Evolutionary conservation across 192 early-diverging fungal genomes (phyloP).

Genomic region (Umbelopsis vinacea): DNA sequence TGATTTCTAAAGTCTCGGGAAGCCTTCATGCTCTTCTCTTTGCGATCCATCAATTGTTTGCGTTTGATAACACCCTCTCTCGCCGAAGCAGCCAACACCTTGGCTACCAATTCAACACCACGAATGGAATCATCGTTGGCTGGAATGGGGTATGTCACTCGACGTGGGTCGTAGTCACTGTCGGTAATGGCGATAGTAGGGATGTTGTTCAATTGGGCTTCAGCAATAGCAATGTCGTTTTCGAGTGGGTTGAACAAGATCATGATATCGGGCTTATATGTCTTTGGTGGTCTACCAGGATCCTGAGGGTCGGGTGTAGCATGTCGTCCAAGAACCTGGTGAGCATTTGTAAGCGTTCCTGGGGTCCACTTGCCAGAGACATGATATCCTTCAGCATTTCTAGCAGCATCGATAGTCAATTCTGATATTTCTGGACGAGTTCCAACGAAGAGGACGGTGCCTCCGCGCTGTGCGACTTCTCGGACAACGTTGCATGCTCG

Average conservation of each 20-base stretch:
- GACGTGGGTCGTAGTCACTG: constrained; percentile 86
- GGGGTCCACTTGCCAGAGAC: constrained; percentile 81
- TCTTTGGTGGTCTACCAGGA: constrained; percentile 44
- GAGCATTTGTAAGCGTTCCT: constrained; percentile 86
- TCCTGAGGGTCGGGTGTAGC: constrained; percentile 49
- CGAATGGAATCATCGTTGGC: constrained; percentile 91
- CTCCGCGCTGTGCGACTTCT: constrained; percentile 74
- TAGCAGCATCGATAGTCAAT: constrained; percentile 79
- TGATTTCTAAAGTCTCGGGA: constrained; percentile 17
- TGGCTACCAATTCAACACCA: constrained; percentile 79
- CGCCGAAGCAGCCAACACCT: constrained; percentile 74
- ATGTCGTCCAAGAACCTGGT: constrained; percentile 68
- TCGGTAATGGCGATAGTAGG: constrained; percentile 92
- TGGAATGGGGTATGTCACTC: constrained; percentile 90
- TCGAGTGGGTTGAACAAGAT: constrained; percentile 85
- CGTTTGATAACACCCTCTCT: constrained; percentile 61
- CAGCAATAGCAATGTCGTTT: constrained; percentile 79
- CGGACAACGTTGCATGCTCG: constrained; percentile 77
- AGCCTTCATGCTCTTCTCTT: constrained; percentile 25
- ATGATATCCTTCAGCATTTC: constrained; percentile 76
- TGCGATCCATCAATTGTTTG: constrained; percentile 38
- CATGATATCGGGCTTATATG: constrained; percentile 80
- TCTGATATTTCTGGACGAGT: constrained; percentile 72
- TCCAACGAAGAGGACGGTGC: constrained; percentile 86
- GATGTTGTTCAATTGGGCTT: constrained; percentile 75